Percentiles rank a stretch among this genome's conserved stretches.
Conservation (phyloP, 2,329 filamentous ascomycete species). For the Penicillium sp. region DNA sequence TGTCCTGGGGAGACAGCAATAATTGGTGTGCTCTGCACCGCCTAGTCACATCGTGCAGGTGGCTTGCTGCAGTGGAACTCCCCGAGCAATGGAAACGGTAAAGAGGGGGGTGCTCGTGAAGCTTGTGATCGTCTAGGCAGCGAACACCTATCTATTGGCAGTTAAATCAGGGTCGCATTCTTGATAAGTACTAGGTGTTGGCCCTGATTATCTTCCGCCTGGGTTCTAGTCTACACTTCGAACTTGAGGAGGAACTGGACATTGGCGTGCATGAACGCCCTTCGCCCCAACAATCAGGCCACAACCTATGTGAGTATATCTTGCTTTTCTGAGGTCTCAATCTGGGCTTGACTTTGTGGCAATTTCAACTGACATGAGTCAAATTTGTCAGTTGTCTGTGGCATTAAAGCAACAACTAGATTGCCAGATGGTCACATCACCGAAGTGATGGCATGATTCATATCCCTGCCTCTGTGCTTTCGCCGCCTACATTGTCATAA, state of each 20-base stretch:
- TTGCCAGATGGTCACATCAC: neutral
- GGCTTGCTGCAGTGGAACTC: conserved; percentile 14
- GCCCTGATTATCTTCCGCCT: neutral
- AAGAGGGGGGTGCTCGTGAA: neutral
- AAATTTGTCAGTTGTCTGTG: neutral
- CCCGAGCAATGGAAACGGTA: conserved; percentile 3
- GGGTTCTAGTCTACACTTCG: neutral
- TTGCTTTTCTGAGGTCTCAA: neutral
- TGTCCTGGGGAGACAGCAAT: neutral
- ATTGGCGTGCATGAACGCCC: neutral
- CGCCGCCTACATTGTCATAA: neutral
- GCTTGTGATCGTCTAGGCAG: conserved; percentile 6
- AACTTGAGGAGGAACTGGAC: neutral
- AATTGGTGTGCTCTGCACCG: neutral
- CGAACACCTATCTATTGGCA: conserved; percentile 1
- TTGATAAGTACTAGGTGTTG: neutral
- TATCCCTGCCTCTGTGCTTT: neutral
- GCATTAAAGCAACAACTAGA: neutral
- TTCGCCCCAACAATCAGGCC: too few species aligned
- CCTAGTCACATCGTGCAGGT: conserved; percentile 11
- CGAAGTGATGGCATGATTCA: neutral
- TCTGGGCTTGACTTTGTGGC: neutral
- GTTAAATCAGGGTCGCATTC: neutral
- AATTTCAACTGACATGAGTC: neutral
- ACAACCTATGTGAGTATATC: neutral